These are phyloP conservation scores for Tympanopsis confertula DNA, from an alignment of 2,329 filamentous ascomycete species.

Conservation along the genomic window DNA sequence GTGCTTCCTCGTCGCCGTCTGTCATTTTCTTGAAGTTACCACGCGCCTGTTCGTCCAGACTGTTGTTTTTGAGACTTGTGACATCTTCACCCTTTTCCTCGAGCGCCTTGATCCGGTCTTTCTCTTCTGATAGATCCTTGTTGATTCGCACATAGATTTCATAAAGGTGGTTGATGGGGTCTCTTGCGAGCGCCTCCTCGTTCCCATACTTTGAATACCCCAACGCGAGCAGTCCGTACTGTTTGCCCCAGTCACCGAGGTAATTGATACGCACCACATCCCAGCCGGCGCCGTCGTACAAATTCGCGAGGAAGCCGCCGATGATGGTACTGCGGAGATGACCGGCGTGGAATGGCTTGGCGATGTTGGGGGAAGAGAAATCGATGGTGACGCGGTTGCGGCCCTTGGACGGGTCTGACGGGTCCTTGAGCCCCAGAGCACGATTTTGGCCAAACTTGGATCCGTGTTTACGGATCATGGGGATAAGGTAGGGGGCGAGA, in stretches of 20 bases:
- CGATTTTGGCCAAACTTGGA: conserved; percentile 52
- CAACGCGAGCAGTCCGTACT: conserved; percentile 61
- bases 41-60: conserved; percentile 64
- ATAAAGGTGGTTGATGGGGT: conserved; percentile 74
- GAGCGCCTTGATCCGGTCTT: conserved; percentile 48
- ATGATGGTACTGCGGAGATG: conserved; percentile 72
- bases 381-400: conserved; percentile 64
- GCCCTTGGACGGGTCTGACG: conserved; percentile 44
- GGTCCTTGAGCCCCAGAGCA: conserved; percentile 47
- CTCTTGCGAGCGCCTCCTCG: conserved; percentile 57
- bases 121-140: conserved; percentile 52
- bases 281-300: conserved; percentile 63
- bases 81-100: conserved; percentile 40
- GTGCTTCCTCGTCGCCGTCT: conserved; percentile 48
- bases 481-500: conserved; percentile 55
- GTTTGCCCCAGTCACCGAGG: conserved; percentile 72
- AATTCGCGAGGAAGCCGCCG: conserved; percentile 63
- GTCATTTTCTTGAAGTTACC: conserved; percentile 63
- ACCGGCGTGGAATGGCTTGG: conserved; percentile 72
- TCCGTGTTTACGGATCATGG: conserved; percentile 53
- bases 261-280: conserved; percentile 67
- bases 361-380: conserved; percentile 78
- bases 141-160: conserved; percentile 75
- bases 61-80: conserved; percentile 34
- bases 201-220: conserved; percentile 66